Evolutionary conservation across 2,329 filamentous ascomycete genomes (phyloP).

Genomic region (Fusarium continuum): DNA sequence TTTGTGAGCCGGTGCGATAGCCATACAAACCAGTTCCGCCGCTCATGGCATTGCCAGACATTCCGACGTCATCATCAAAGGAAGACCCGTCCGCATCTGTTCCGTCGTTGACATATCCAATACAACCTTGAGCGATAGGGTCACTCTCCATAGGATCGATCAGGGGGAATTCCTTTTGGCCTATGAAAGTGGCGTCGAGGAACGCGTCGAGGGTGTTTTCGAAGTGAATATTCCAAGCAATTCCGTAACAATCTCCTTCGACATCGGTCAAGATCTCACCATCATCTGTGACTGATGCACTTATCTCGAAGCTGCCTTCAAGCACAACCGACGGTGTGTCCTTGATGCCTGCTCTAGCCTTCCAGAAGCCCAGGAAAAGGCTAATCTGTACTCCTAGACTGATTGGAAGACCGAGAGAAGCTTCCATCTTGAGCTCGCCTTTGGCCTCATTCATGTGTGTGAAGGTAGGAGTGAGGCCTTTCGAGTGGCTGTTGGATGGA

Average conservation of each 20-base stretch:
- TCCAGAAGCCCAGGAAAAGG: not conserved
- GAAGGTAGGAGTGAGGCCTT: not conserved
- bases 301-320: not conserved
- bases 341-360: not conserved
- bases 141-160: not conserved
- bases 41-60: not conserved
- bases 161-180: not conserved
- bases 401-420: not conserved
- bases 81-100: not conserved
- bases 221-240: constrained; percentile 16
- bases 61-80: not conserved
- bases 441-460: not conserved
- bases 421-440: not conserved
- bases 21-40: not conserved
- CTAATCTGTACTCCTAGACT: not conserved
- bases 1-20: not conserved
- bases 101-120: constrained; percentile 8
- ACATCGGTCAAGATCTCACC: not conserved
- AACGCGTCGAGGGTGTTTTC: not conserved
- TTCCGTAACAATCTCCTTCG: constrained; percentile 3
- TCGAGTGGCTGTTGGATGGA: not conserved
- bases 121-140: constrained; percentile 6
- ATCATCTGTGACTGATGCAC: not conserved
- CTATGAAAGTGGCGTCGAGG: not conserved
- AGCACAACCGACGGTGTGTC: constrained; percentile 1